Evolutionary conservation across 2,329 filamentous ascomycete species (phyloP), one percentile per base, ranked within the genome.

Genomic region (Alternaria arbusti): DNA sequence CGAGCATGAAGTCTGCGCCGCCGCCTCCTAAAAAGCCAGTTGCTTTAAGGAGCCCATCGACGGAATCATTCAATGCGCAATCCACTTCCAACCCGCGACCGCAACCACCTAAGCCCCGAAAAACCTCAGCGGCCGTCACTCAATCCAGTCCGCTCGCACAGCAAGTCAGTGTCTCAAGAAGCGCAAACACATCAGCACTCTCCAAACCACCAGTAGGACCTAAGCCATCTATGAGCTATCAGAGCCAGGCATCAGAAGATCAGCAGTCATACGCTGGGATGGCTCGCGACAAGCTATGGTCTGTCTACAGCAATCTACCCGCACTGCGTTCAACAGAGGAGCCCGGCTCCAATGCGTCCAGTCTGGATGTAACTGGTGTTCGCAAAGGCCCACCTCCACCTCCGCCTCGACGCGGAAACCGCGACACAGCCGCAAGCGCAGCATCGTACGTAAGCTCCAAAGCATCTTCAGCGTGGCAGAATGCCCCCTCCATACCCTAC

Each of bases 281-380:
- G 63, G 81, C 79, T 23, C 75, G 78, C 43, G 74, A 81, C 22
- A 82, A 80, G 50, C 68, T 82, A 7, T 71, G 71, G 47, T 79
- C 79, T 5, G 80, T 77, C 6, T 82, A 82, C 73, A 82, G 79
- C 57, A 71, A 72, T 52, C 71, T 82, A 6, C 80, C 81, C 9
- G 73, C 79, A 5, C 66, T 76, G 30, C 73, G 73, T 15, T 70
- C 77, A 9, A 70, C 70, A 43, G 68, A 70, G 52, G 67, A 52
- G 30, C 51, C 55, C 10, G 52, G 63, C 10, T 55, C 66, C 20
- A 59, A 68, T 25, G 57, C 55, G n/a, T 64, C 61, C 8, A 60
- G 40, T 54, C 25, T 67, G 7, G 65, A 71, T 30, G 52, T 64
- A 45, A 46, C 51, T n/a, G 32, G 59, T 36, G 57, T 63, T 28